A percentile compares a stretch with the other conserved stretches of the same genome.
phyloP scores from a whole-genome alignment of 768 basidiomycete species.

The Lentinula edodes region DNA sequence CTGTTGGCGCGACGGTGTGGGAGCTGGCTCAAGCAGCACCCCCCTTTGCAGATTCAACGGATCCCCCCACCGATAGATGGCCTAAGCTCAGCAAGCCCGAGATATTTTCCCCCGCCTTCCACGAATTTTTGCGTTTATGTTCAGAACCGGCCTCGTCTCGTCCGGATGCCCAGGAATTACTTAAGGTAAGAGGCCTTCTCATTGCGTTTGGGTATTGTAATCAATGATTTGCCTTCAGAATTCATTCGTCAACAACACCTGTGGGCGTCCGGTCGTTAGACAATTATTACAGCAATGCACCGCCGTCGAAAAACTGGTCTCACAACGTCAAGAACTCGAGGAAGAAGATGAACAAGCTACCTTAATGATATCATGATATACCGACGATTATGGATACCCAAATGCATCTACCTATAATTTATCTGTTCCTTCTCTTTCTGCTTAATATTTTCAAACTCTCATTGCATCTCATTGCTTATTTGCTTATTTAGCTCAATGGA shows the following conservation, averaged over 20 bases:
- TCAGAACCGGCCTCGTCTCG: constrained; percentile 53
- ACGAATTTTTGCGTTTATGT: constrained; percentile 66
- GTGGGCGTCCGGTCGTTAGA: constrained; percentile 61
- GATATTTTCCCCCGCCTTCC: constrained; percentile 61
- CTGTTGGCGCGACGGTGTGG: constrained; percentile 79
- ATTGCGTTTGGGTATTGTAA: background rate
- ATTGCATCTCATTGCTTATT: constrained; percentile 2
- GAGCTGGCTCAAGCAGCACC: constrained; percentile 73
- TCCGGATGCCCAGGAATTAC: constrained; percentile 50
- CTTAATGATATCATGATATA: background rate
- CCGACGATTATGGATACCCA: background rate
- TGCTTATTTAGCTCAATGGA: background rate
- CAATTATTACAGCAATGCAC: constrained; percentile 64
- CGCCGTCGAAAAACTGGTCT: constrained; percentile 42
- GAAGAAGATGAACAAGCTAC: constrained; percentile 1
- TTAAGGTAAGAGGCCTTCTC: constrained; percentile 42
- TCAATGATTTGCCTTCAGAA: constrained; percentile 30
- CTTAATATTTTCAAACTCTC: background rate
- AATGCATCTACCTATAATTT: constrained; percentile 4
- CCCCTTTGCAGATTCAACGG: constrained; percentile 54
- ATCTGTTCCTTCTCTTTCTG: background rate
- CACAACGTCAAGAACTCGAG: background rate
- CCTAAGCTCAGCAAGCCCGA: constrained; percentile 56
- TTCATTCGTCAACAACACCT: constrained; percentile 61
- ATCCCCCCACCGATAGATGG: constrained; percentile 57